Evolutionary conservation across 345 rosid genomes (phyloP), one percentile per base, ranked within the genome.

Genomic region (Arabidopsis arenosa): DNA sequence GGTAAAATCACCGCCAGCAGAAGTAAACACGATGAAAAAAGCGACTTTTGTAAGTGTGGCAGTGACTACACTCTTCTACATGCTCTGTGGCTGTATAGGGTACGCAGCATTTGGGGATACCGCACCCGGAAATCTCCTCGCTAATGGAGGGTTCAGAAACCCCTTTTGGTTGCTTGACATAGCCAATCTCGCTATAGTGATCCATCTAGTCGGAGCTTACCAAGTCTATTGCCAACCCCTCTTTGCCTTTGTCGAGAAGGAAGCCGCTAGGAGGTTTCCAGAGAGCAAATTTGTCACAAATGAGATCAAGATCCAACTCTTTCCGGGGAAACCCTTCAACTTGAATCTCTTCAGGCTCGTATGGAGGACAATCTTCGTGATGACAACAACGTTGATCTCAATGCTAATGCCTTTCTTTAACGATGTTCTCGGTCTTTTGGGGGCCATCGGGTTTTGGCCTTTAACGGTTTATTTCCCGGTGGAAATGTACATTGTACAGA

Each of bases 381-480:
- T 92, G 43, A 1, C 62, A 5, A 87, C 96, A 37, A 95, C 97
- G 0, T 52, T 88, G 66, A 86, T 90, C 54, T 84, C 99, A 8
- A 92, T 95, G 99, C 79, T 92, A 14, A 83, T 90, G 59, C 99
- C 99, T 2, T 92, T 92, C 84, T 95, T 95, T 60, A 90, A 90
- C 12, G 93, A 87, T 52, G 81, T 90, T 0, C 96, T 89, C 3
- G 97, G 97, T 21, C 81, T 94, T 8, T 90, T 95, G 9, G 97
- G 97, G 6, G 97, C 99, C 0, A 53, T 95, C 1, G 99, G 96
- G 49, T 95, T 90, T 57, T 95, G 99, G 97, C 99, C 99, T 9
- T 56, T 95, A 13, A 89, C 96, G 0, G 98, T 94, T 12, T 92
- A 92, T 48, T 92, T 88, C 81, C 98, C 98, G 0, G 89, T 94